Evolutionary conservation across 768 basidiomycete species (phyloP).

Genomic region (Mycena venus): DNA sequence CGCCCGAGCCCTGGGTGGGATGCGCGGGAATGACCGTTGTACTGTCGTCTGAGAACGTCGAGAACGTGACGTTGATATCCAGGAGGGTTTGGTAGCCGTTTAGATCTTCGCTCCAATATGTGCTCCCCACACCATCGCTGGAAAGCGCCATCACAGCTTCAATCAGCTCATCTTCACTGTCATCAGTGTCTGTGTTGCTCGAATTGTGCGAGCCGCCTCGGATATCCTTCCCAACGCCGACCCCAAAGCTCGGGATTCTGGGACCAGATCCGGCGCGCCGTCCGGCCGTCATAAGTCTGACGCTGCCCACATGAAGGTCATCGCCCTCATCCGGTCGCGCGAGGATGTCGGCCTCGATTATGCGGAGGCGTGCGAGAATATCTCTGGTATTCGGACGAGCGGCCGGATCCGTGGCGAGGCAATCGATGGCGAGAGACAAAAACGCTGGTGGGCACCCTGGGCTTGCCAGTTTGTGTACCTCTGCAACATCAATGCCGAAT

Average conservation of each 20-base stretch:
- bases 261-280: constrained; percentile 71
- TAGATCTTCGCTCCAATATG: constrained; percentile 59
- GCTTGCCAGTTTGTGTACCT: constrained; percentile 77
- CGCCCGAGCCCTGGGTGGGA: constrained; percentile 52
- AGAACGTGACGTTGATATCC: constrained; percentile 44
- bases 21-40: constrained; percentile 74
- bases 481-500: constrained; percentile 83
- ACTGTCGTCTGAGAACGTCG: constrained; percentile 71
- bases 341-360: constrained; percentile 89
- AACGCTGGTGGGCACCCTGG: constrained; percentile 86
- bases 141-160: constrained; percentile 70
- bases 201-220: constrained; percentile 48
- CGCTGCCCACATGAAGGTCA: constrained; percentile 85
- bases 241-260: constrained; percentile 90
- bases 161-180: constrained; percentile 71
- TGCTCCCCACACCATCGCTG: constrained; percentile 60
- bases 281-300: constrained; percentile 83
- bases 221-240: constrained; percentile 76
- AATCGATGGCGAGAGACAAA: constrained; percentile 83
- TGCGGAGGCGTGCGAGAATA: constrained; percentile 81
- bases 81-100: constrained; percentile 69
- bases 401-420: constrained; percentile 74
- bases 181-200: constrained; percentile 70
- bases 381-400: constrained; percentile 81
- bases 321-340: constrained; percentile 72